Evolutionary conservation across 106 monocot genomes (phyloP).

Genomic region (Allium cepa): DNA sequence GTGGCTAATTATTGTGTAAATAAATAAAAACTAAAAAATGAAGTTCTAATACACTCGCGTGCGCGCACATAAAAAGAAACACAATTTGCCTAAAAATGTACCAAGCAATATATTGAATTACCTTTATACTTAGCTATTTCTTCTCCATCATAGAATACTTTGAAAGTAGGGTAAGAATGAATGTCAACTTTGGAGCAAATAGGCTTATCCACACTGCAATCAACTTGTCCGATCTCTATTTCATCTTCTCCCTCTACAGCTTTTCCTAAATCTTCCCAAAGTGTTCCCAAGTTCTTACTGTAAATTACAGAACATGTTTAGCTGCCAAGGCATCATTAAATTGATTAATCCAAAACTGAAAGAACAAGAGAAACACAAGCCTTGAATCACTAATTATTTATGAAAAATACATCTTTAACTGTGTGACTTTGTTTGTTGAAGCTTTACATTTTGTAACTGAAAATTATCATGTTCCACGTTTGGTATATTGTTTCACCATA

Average conservation of each 20-base stretch:
- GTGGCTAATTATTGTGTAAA: too few species aligned
- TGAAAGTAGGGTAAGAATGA: slow-evolving; percentile 93
- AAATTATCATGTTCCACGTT: too few species aligned
- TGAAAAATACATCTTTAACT: neutral
- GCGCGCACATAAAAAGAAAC: neutral
- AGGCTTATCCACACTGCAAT: slow-evolving; percentile 60
- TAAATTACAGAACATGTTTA: neutral
- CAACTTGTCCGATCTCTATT: slow-evolving; percentile 91
- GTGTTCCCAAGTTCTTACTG: slow-evolving; percentile 89
- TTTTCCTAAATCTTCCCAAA: slow-evolving; percentile 89
- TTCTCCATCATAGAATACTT: slow-evolving; percentile 89
- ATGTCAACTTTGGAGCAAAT: slow-evolving; percentile 81
- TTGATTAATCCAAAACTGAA: neutral
- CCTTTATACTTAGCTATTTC: slow-evolving; percentile 92
- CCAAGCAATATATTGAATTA: slow-evolving; percentile 10
- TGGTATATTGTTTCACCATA: too few species aligned
- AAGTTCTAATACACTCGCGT: too few species aligned
- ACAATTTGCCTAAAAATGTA: neutral
- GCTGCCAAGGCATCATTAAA: slow-evolving; percentile 7
- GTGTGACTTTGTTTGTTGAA: neutral
- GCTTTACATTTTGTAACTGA: too few species aligned
- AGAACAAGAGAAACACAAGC: too few species aligned
- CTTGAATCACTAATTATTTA: too few species aligned
- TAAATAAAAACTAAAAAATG: too few species aligned
- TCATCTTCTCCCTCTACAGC: slow-evolving; percentile 80